Evolutionary conservation across 1,284 basidiomycete genomes (phyloP).

Genomic region (Ganoderma lingzhi): DNA sequence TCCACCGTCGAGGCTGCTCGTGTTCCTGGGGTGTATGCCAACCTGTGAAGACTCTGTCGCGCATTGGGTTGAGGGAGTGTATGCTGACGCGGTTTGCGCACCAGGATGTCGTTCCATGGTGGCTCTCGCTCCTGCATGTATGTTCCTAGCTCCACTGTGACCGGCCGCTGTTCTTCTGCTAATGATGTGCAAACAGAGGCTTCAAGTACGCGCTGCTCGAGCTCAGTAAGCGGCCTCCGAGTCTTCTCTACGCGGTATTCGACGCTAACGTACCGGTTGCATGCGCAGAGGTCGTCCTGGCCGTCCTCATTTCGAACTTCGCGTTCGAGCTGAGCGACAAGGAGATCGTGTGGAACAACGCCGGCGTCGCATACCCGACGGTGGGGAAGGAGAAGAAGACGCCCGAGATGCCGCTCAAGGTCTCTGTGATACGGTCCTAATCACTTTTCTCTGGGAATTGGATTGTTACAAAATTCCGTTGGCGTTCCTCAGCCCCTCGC

Average conservation of each 20-base stretch:
- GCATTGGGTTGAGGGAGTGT: neutral
- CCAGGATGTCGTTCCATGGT: conserved; percentile 16
- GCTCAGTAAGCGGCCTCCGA: neutral
- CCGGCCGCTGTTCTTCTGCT: neutral
- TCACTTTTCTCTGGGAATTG: no score
- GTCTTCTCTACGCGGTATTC: no score
- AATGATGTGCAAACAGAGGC: neutral
- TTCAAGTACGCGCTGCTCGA: conserved; percentile 12
- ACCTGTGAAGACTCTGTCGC: conserved; percentile 28
- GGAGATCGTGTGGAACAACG: conserved; percentile 36
- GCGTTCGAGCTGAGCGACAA: conserved; percentile 24
- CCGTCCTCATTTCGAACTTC: conserved; percentile 21
- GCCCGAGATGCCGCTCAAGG: conserved; percentile 32
- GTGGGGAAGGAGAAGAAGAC: conserved; percentile 26
- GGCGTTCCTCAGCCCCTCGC: no score
- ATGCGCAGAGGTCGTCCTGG: conserved; percentile 35
- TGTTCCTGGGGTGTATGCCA: conserved; percentile 38
- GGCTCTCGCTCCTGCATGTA: conserved; percentile 9
- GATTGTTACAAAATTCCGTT: no score
- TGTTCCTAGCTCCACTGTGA: neutral
- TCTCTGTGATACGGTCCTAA: conserved; percentile 12
- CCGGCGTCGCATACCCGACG: conserved; percentile 33
- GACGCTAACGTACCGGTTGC: neutral
- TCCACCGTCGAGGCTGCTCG: conserved; percentile 30
- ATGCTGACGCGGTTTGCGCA: neutral